Conservation (phyloP, 2,329 filamentous ascomycete species). For the Cercospora zeina region DNA sequence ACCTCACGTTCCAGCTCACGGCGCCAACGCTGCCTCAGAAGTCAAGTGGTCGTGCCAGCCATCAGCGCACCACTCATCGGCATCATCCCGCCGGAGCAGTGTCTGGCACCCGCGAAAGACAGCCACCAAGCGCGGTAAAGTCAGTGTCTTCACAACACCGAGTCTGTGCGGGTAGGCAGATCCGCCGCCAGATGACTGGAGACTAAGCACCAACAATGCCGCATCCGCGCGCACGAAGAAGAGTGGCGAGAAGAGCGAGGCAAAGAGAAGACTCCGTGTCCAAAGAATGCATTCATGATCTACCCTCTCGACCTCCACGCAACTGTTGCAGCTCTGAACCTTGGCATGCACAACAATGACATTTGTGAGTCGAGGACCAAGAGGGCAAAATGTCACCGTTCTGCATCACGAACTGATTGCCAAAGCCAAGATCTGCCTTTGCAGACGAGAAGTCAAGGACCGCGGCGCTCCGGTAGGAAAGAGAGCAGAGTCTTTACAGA, state of each 20-base stretch:
- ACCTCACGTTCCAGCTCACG: neutral
- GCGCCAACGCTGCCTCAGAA: neutral
- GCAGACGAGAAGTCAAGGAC: neutral
- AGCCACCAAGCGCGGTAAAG: neutral
- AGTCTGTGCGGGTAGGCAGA: slow-evolving; percentile 7
- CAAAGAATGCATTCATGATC: slow-evolving; percentile 28
- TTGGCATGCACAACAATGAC: slow-evolving; percentile 26
- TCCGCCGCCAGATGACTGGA: neutral
- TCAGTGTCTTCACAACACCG: neutral
- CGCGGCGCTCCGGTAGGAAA: neutral
- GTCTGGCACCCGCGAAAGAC: slow-evolving; percentile 41
- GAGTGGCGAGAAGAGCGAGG: neutral
- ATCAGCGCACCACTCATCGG: slow-evolving; percentile 49
- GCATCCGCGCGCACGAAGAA: slow-evolving; percentile 21
- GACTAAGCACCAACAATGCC: slow-evolving; percentile 16
- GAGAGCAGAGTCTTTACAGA: neutral
- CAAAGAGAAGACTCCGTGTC: slow-evolving; percentile 18
- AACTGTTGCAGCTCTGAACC: slow-evolving; percentile 18
- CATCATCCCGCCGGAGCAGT: slow-evolving; percentile 48
- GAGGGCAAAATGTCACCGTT: neutral
- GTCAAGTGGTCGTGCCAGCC: neutral
- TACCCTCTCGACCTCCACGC: slow-evolving; percentile 23
- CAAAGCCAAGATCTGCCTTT: neutral
- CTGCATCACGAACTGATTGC: neutral
- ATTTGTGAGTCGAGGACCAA: slow-evolving; percentile 17